These are phyloP conservation scores for Colletotrichum zoysiae DNA, from an alignment of 2,329 filamentous ascomycete species.

Conservation along the genomic window DNA sequence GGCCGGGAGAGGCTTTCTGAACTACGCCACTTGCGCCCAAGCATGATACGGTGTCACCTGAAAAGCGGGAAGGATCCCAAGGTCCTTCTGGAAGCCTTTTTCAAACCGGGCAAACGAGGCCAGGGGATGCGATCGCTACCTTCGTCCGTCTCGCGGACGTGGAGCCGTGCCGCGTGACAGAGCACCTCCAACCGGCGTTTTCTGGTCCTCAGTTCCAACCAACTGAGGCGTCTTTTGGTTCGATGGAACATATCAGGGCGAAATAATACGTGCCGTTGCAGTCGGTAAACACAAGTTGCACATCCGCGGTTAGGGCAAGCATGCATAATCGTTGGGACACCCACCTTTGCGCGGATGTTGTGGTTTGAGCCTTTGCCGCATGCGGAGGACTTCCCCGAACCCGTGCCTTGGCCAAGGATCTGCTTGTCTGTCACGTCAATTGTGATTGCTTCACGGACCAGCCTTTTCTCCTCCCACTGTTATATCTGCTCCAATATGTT, in stretches of 20 bases:
- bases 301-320: background rate
- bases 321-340: background rate
- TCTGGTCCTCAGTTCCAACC: background rate
- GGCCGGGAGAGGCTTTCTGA: slow-evolving; percentile 8
- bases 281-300: background rate
- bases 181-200: background rate
- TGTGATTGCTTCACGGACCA: slow-evolving; percentile 20
- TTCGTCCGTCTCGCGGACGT: slow-evolving; percentile 2
- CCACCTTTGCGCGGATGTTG: slow-evolving; percentile 17
- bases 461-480: background rate
- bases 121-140: slow-evolving; percentile 5
- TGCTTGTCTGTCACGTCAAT: slow-evolving; percentile 17
- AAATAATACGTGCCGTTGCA: background rate
- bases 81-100: slow-evolving; percentile 23
- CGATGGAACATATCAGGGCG: background rate
- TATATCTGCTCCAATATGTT: background rate
- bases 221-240: background rate
- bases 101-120: background rate
- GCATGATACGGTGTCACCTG: slow-evolving; percentile 22
- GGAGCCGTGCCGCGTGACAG: background rate
- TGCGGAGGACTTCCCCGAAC: slow-evolving; percentile 28
- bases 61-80: slow-evolving; percentile 22
- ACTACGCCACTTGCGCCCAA: slow-evolving; percentile 6
- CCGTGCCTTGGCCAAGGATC: slow-evolving; percentile 22
- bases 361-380: slow-evolving; percentile 20